A percentile compares a stretch with the other conserved stretches of the same genome.
phyloP scores from a whole-genome alignment of 169 alveolate genomes.

The Besnoitia besnoiti region DNA sequence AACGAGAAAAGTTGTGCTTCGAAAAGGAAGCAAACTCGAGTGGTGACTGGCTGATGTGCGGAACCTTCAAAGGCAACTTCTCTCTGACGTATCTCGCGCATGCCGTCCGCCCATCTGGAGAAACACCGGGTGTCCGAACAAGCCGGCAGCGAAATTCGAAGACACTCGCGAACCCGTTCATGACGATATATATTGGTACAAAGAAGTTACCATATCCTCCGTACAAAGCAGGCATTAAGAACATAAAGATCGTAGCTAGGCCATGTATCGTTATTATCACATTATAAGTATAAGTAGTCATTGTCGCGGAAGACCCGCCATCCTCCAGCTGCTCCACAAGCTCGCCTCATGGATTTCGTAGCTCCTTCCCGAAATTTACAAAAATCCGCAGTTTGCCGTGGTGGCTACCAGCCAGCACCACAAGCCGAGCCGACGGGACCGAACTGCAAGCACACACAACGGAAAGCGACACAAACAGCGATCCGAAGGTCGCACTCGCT shows the following conservation, averaged over 20 bases:
- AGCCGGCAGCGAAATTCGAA: not conserved
- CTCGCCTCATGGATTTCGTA: not conserved
- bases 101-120: not conserved
- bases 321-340: not conserved
- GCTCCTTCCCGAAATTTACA: conserved; percentile 25
- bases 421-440: not conserved
- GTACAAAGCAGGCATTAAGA: too few relatives aligned
- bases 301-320: not conserved
- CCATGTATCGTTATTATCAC: too few relatives aligned
- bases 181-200: too few relatives aligned
- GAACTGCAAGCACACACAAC: conserved; percentile 1
- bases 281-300: too few relatives aligned
- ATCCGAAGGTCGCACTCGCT: too few relatives aligned
- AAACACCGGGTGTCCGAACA: not conserved
- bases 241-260: too few relatives aligned
- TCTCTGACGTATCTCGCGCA: too few relatives aligned
- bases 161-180: not conserved
- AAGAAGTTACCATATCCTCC: too few relatives aligned
- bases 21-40: too few relatives aligned
- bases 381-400: conserved; percentile 42
- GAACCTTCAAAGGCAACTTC: too few relatives aligned
- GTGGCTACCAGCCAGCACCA: conserved; percentile 59
- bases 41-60: too few relatives aligned
- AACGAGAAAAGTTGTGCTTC: too few relatives aligned
- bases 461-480: not conserved